These are phyloP conservation scores for Trypanosoma lewisi DNA, from an alignment of 208 protist species.

Conservation along the genomic window DNA sequence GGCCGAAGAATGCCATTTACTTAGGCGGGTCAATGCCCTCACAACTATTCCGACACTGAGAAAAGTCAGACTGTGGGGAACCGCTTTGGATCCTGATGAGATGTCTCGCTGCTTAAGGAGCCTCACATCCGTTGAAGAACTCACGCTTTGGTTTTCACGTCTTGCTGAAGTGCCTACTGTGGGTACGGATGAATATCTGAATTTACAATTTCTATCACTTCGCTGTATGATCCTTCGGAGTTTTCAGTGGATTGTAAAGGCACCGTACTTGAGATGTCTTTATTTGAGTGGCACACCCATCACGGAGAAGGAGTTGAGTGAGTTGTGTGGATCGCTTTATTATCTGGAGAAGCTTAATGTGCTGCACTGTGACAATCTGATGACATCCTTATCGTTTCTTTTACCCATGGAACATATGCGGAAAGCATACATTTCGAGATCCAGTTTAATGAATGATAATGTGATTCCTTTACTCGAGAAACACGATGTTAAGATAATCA, in stretches of 20 bases:
- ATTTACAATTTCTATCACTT: conserved; percentile 23
- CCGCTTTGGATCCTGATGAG: neutral
- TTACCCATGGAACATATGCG: conserved; percentile 25
- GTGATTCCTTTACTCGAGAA: conserved; percentile 2
- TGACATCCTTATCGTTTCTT: conserved; percentile 35
- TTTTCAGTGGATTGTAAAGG: conserved; percentile 38
- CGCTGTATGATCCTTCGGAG: neutral
- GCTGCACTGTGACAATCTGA: conserved; percentile 30
- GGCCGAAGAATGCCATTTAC: neutral
- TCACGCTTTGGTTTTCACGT: conserved; percentile 3
- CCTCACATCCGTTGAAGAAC: neutral
- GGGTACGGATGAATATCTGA: conserved; percentile 20
- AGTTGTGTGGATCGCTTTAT: conserved; percentile 19
- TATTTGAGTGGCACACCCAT: conserved; percentile 43
- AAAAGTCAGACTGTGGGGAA: conserved; percentile 11
- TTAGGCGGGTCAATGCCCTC: conserved; percentile 10
- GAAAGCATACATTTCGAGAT: conserved; percentile 8
- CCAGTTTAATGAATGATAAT: conserved; percentile 15
- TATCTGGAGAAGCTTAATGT: conserved; percentile 37
- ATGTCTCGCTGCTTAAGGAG: conserved; percentile 2
- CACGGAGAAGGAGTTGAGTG: conserved; percentile 32
- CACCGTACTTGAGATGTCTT: conserved; percentile 27
- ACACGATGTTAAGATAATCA: no score
- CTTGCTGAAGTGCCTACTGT: neutral
- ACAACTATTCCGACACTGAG: conserved; percentile 9